These are phyloP conservation scores for Phytophthora meadii DNA, from an alignment of 352 stramenopile genomes.

Conservation along the genomic window DNA sequence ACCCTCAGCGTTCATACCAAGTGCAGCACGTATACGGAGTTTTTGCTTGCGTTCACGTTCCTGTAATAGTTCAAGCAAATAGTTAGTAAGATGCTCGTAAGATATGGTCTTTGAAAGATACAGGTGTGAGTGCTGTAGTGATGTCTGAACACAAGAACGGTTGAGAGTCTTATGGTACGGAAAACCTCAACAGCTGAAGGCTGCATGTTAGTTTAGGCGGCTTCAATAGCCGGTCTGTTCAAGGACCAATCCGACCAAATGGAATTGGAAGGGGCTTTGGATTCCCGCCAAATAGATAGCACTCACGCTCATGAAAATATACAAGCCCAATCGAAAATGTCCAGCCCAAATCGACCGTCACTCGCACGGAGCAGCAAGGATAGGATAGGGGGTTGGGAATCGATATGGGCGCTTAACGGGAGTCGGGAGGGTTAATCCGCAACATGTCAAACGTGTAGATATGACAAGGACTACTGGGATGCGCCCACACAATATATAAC, in stretches of 20 bases:
- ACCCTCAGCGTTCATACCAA: slow-evolving; percentile 86
- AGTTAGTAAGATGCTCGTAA: slow-evolving; percentile 12
- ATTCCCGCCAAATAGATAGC: slow-evolving; percentile 63
- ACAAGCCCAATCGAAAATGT: slow-evolving; percentile 42
- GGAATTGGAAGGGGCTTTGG: slow-evolving; percentile 86
- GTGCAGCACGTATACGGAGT: slow-evolving; percentile 75
- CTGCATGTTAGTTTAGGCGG: slow-evolving; percentile 85
- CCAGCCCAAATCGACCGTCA: slow-evolving; percentile 78
- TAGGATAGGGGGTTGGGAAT: slow-evolving; percentile 62
- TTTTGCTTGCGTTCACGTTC: slow-evolving; percentile 89
- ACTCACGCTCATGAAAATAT: slow-evolving; percentile 24
- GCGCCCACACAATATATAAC: slow-evolving; percentile 52
- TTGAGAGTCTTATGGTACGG: slow-evolving; percentile 74
- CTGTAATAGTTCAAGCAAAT: slow-evolving; percentile 36
- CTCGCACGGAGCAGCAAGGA: slow-evolving; percentile 53
- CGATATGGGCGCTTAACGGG: slow-evolving; percentile 88
- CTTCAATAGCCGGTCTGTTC: slow-evolving; percentile 94
- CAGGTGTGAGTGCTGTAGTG: slow-evolving; percentile 21
- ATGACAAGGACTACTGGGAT: slow-evolving; percentile 92
- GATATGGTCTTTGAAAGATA: background rate
- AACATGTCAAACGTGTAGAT: slow-evolving; percentile 81
- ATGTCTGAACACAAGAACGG: slow-evolving; percentile 94
- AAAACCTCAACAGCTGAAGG: slow-evolving; percentile 91
- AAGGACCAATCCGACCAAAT: slow-evolving; percentile 90
- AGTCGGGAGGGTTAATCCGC: slow-evolving; percentile 92